phyloP scores from a whole-genome alignment of 2,329 filamentous ascomycete species.

The Ophiocordyceps camponoti-rufipedis region DNA sequence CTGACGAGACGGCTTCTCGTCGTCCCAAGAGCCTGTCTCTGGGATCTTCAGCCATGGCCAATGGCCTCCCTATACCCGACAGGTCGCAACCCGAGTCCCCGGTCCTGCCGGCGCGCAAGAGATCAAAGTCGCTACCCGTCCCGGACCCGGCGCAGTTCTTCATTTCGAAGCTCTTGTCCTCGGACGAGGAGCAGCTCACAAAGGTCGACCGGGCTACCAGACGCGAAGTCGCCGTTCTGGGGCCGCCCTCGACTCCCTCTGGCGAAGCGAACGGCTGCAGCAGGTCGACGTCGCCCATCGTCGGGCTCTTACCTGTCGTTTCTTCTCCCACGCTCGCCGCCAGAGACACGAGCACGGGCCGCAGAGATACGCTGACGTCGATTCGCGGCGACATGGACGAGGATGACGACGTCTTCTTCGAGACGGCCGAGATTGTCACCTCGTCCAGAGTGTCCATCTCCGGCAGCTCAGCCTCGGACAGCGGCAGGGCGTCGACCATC shows the following conservation, averaged over 20 bases:
- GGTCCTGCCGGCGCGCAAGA: slow-evolving; percentile 18
- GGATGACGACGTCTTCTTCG: slow-evolving; percentile 26
- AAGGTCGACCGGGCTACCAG: neutral
- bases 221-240: neutral
- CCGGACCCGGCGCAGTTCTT: slow-evolving; percentile 8
- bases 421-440: slow-evolving; percentile 40
- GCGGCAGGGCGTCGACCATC: slow-evolving; percentile 18
- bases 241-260: neutral
- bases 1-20: slow-evolving; percentile 11
- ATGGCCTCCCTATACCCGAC: slow-evolving; percentile 14
- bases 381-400: slow-evolving; percentile 17
- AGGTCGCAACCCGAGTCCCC: slow-evolving; percentile 17
- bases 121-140: slow-evolving; percentile 31
- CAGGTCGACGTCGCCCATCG: neutral
- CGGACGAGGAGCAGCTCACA: neutral
- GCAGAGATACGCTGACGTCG: slow-evolving; percentile 4
- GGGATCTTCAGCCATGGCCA: slow-evolving; percentile 6
- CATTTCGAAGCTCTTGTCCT: neutral
- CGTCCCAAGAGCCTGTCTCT: slow-evolving; percentile 28
- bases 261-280: neutral
- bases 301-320: neutral
- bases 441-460: slow-evolving; percentile 36
- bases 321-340: neutral
- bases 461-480: slow-evolving; percentile 32
- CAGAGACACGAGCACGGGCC: too few relatives aligned